These are phyloP conservation scores for Penicillium digitatum DNA, from an alignment of 2,329 filamentous ascomycete species.

Conservation along the genomic window DNA sequence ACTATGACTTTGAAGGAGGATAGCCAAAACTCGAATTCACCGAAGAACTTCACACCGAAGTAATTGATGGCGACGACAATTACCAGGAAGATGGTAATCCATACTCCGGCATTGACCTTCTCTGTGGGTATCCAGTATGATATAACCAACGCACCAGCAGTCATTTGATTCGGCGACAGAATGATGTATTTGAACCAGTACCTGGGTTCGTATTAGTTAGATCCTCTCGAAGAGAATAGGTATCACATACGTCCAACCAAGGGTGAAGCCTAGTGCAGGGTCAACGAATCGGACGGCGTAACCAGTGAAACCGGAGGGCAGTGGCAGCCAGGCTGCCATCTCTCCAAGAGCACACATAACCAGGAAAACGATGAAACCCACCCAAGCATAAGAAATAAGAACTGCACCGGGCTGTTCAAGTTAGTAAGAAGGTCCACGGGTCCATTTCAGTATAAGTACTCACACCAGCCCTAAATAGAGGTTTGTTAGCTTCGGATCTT, in stretches of 20 bases:
- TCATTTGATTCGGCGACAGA: conserved; percentile 78
- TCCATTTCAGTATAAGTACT: conserved; percentile 13
- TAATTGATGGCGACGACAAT: conserved; percentile 64
- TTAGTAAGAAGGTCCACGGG: not conserved
- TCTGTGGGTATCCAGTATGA: conserved; percentile 68
- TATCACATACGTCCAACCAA: conserved; percentile 62
- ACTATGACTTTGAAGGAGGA: conserved; percentile 65
- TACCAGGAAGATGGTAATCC: conserved; percentile 67
- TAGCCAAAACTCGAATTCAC: conserved; percentile 61
- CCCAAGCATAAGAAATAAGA: conserved; percentile 44
- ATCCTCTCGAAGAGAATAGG: not conserved
- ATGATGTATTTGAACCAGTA: conserved; percentile 77
- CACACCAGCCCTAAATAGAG: conserved; percentile 34
- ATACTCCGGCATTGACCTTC: conserved; percentile 70
- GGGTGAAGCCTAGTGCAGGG: conserved; percentile 72
- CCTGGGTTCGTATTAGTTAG: conserved; percentile 19
- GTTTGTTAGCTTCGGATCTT: conserved; percentile 12
- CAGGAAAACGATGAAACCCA: conserved; percentile 63
- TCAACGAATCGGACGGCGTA: conserved; percentile 77
- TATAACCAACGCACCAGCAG: conserved; percentile 73
- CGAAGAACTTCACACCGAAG: conserved; percentile 66
- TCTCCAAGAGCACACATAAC: conserved; percentile 80
- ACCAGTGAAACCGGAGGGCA: conserved; percentile 74
- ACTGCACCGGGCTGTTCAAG: conserved; percentile 38
- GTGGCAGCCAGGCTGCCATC: conserved; percentile 78